Evolutionary conservation across 2,329 filamentous ascomycete genomes (phyloP).

Genomic region (Calycina marina): DNA sequence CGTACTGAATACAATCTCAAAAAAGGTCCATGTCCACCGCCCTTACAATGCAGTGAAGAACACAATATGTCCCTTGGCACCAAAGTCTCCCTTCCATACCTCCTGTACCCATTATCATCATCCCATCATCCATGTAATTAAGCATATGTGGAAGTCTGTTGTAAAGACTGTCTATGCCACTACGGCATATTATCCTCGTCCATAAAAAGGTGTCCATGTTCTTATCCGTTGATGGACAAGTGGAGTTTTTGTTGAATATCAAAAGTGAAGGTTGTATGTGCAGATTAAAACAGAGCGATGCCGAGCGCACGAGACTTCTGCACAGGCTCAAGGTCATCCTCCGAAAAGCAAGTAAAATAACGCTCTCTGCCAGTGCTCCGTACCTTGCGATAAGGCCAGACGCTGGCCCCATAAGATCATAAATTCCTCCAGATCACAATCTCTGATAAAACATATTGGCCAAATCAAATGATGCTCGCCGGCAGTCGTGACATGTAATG

Average conservation of each 20-base stretch:
- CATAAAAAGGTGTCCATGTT: not conserved
- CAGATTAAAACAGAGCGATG: constrained; percentile 11
- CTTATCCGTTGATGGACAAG: constrained; percentile 1
- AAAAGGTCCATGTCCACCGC: too few relatives aligned
- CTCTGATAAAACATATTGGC: constrained; percentile 15
- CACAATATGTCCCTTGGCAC: too few relatives aligned
- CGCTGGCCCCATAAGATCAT: constrained; percentile 6
- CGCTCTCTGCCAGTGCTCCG: constrained; percentile 11
- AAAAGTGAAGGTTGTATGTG: constrained; percentile 9
- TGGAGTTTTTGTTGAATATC: constrained; percentile 8
- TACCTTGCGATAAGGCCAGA: constrained; percentile 10
- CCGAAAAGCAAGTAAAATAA: constrained; percentile 11
- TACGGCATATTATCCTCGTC: not conserved
- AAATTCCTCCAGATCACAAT: constrained; percentile 15
- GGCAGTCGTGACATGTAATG: constrained; percentile 20
- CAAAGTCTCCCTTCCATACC: too few relatives aligned
- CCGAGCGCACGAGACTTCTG: constrained; percentile 21
- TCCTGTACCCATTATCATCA: too few relatives aligned
- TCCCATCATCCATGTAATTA: not conserved
- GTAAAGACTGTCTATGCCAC: not conserved
- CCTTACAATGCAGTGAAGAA: too few relatives aligned
- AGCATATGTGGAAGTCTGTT: too few relatives aligned
- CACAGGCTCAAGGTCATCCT: constrained; percentile 20
- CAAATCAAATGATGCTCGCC: constrained; percentile 22
- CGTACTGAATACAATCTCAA: too few relatives aligned